Percentiles rank a stretch among this genome's conserved stretches.
Evolutionary conservation across 192 early-diverging fungal species (phyloP).

Genomic region (Entomortierella beljakovae): DNA sequence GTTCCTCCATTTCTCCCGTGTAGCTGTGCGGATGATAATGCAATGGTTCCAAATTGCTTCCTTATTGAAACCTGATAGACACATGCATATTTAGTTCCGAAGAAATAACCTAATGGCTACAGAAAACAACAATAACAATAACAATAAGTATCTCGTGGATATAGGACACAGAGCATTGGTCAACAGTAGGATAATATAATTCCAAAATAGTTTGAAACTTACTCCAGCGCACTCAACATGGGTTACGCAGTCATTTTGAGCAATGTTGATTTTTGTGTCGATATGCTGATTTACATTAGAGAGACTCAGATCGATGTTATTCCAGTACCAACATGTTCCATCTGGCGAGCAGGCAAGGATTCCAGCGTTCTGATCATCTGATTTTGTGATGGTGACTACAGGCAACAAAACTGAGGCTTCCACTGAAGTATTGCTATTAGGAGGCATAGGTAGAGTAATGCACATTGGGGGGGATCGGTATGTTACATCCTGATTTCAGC

Average conservation of each 20-base stretch:
- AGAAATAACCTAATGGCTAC: conserved; percentile 48
- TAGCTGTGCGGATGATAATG: conserved; percentile 11
- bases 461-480: conserved; percentile 45
- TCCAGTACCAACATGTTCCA: conserved; percentile 52
- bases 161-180: too few relatives aligned
- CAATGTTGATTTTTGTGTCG: conserved; percentile 33
- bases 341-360: conserved; percentile 46
- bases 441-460: conserved; percentile 45
- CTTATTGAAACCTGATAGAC: conserved; percentile 34
- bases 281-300: conserved; percentile 42
- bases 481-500: conserved; percentile 11
- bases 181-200: too few relatives aligned
- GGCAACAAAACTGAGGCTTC: conserved; percentile 31
- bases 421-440: conserved; percentile 20
- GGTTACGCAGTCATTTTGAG: conserved; percentile 26
- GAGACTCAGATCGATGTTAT: conserved; percentile 45
- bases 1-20: conserved; percentile 15
- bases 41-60: conserved; percentile 26
- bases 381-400: conserved; percentile 43
- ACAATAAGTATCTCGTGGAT: too few relatives aligned
- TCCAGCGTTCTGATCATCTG: conserved; percentile 31
- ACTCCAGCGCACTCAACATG: conserved; percentile 49
- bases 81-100: conserved; percentile 21
- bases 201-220: conserved; percentile 11
- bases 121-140: too few relatives aligned